Evolutionary conservation across 1,284 basidiomycete genomes (phyloP), one percentile per base, ranked within the genome.

Genomic region (Boletellus deceptivus): DNA sequence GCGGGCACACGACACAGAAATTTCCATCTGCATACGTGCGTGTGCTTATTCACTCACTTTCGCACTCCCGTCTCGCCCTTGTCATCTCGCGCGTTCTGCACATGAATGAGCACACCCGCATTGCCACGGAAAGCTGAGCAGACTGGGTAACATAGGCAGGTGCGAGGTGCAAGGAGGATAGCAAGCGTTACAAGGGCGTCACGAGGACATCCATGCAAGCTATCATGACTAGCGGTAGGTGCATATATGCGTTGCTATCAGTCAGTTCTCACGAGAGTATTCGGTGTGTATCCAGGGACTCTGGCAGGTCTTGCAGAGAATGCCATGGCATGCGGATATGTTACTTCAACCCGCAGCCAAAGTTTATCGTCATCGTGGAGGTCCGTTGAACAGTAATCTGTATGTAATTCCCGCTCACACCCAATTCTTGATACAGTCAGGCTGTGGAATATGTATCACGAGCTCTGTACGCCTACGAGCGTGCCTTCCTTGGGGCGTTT

Each of bases 281-380:
- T 1, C 2, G 16, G 6, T n/a, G 13, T 56, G 88, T 87, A 89
- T 60, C 86, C 86, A 0, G 79, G 87, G 53, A 80, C 81, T 0
- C 77, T 89, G 43, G 67, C 72, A 76, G 18, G 70, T 89, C 9
- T 53, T 87, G 14, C 70, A 76, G 14, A 74, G 72, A 39, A 73
- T 83, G 38, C 85, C 84, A 1, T 97, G 92, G 81, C 94, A 97
- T 60, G 89, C 86, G 1, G 94, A 98, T 68, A 95, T 93, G 0
- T 75, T 95, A 1, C 76, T 97, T 2, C 93, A 97, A 63, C 75
- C 96, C 20, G 85, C 89, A 2, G 89, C n/a, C n/a, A n/a, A 91
- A 62, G 79, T 94, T 3, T 91, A 86, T 64, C 79, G 86, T 34
- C 87, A 94, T 64, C 80, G 91, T 60, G 91, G 92, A 76, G 90